These are phyloP conservation scores for Galeopsis tetrahit DNA, from an alignment of 257 asterid genomes.

Conservation along the genomic window DNA sequence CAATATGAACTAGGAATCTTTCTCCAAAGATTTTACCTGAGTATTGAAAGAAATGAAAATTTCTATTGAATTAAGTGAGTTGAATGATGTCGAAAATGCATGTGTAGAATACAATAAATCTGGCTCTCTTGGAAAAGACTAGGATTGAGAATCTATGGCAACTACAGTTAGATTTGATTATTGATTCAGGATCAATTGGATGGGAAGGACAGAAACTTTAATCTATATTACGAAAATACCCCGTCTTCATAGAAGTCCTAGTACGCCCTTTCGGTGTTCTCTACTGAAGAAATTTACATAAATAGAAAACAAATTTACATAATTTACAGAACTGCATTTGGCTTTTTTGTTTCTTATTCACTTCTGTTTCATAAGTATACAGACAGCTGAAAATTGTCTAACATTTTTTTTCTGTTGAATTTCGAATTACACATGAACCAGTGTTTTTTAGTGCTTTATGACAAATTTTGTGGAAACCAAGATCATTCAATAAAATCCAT, in stretches of 20 bases:
- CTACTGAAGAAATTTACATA: neutral
- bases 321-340: too few relatives aligned
- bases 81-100: neutral
- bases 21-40: neutral
- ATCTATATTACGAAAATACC: neutral
- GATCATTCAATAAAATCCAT: too few relatives aligned
- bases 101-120: neutral
- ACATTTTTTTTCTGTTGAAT: too few relatives aligned
- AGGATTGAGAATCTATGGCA: too few relatives aligned
- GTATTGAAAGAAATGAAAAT: neutral
- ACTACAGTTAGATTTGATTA: neutral
- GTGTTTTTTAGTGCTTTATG: too few relatives aligned
- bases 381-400: neutral
- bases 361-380: neutral
- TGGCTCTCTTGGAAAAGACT: too few relatives aligned
- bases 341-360: neutral
- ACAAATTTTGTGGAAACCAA: too few relatives aligned
- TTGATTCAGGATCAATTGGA: neutral
- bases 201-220: constrained; percentile 7
- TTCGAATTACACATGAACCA: too few relatives aligned
- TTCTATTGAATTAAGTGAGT: too few relatives aligned
- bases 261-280: neutral
- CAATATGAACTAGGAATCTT: neutral
- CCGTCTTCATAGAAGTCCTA: neutral
- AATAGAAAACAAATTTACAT: too few relatives aligned